Conservation (phyloP, 768 basidiomycete species). For the Suillus lakei region DNA sequence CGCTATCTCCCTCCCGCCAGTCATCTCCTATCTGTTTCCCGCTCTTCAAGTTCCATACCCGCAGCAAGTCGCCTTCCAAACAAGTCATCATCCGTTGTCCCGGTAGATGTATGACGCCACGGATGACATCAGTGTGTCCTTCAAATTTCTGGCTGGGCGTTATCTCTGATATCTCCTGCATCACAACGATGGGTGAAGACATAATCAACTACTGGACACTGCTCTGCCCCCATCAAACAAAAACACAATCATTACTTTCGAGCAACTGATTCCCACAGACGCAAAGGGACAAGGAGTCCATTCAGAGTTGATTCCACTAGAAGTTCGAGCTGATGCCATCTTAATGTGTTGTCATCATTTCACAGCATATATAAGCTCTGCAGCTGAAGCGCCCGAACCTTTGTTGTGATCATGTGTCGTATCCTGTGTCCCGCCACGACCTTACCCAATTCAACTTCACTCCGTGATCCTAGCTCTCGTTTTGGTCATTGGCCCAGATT, state of each 20-base stretch:
- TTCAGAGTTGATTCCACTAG: no score
- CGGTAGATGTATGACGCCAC: background rate
- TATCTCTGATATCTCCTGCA: background rate
- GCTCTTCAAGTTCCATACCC: background rate
- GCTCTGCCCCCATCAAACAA: background rate
- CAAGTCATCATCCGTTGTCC: background rate
- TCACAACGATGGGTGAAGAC: background rate
- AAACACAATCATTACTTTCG: background rate
- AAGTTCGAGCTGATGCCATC: background rate
- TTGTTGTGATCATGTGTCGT: no score
- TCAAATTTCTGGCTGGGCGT: background rate
- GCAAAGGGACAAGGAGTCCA: no score
- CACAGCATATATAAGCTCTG: background rate
- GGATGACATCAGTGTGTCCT: background rate
- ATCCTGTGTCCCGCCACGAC: no score
- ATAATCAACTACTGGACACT: background rate
- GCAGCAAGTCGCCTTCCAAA: background rate
- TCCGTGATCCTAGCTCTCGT: no score
- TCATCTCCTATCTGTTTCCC: background rate
- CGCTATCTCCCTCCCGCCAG: background rate
- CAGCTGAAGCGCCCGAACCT: background rate
- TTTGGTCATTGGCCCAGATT: no score
- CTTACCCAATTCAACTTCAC: no score
- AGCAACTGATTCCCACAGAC: no score
- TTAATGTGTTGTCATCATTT: background rate